Evolutionary conservation across 2,329 filamentous ascomycete species (phyloP).

Genomic region (Amauroascus verrucosus): DNA sequence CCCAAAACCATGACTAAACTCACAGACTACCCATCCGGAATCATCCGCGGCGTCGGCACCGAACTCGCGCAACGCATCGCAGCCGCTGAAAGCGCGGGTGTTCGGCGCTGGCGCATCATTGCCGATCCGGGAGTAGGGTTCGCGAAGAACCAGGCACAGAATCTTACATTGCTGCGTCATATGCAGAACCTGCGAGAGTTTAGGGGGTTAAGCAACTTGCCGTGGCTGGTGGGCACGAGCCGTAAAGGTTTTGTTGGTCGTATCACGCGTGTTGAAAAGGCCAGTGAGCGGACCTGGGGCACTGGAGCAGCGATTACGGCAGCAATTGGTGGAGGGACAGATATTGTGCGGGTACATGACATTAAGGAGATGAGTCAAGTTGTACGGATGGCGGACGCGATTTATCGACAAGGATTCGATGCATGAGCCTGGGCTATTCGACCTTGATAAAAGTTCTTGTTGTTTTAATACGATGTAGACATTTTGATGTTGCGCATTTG

Average conservation of each 20-base stretch:
- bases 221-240: slow-evolving; percentile 83
- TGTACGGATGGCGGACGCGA: slow-evolving; percentile 81
- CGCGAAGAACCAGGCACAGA: slow-evolving; percentile 72
- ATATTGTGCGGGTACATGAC: slow-evolving; percentile 89
- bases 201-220: slow-evolving; percentile 48
- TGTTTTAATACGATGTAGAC: not conserved
- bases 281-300: slow-evolving; percentile 65
- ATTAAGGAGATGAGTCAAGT: slow-evolving; percentile 77
- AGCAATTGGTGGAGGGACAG: slow-evolving; percentile 74
- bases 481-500: not conserved
- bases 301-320: slow-evolving; percentile 82
- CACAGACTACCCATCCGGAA: slow-evolving; percentile 56
- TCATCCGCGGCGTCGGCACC: slow-evolving; percentile 53
- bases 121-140: slow-evolving; percentile 92
- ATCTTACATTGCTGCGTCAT: slow-evolving; percentile 64
- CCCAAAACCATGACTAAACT: slow-evolving; percentile 68
- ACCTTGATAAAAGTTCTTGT: not conserved
- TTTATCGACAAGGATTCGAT: slow-evolving; percentile 18
- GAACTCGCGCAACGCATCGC: slow-evolving; percentile 62
- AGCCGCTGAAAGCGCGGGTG: slow-evolving; percentile 68
- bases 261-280: slow-evolving; percentile 63
- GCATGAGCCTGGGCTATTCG: not conserved
- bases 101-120: slow-evolving; percentile 87
- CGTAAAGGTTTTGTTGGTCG: slow-evolving; percentile 81
- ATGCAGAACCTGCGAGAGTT: slow-evolving; percentile 50